Evolutionary conservation across 805 yeast genomes (phyloP).

Genomic region (Cyberlindnera misumaiensis): DNA sequence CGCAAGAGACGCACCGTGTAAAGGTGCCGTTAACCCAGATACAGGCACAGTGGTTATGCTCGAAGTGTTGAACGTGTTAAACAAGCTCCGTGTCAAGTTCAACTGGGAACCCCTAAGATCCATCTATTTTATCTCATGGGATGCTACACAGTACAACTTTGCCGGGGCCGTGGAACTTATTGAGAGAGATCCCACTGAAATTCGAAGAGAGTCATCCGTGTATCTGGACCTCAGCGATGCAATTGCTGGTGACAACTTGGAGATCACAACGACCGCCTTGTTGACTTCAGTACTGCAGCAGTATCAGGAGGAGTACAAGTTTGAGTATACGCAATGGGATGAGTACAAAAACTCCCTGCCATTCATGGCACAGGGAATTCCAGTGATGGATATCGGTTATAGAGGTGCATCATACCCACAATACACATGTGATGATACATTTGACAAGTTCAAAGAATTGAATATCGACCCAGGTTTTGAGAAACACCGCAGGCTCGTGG

Average conservation of each 20-base stretch:
- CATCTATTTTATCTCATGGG: constrained; percentile 77
- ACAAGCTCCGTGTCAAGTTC: constrained; percentile 52
- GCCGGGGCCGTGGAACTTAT: constrained; percentile 85
- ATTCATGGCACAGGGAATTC: constrained; percentile 58
- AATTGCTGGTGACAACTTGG: constrained; percentile 44
- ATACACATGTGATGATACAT: constrained; percentile 58
- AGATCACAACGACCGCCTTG: constrained; percentile 34
- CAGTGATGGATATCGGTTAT: constrained; percentile 56
- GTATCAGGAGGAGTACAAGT: constrained; percentile 47
- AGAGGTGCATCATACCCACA: constrained; percentile 33
- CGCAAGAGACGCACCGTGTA: constrained; percentile 67
- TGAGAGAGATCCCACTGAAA: constrained; percentile 44
- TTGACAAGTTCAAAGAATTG: constrained; percentile 42
- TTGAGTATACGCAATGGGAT: constrained; percentile 26
- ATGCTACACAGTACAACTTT: constrained; percentile 69
- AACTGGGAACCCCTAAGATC: constrained; percentile 83
- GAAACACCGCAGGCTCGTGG: constrained; percentile 49
- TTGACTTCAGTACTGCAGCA: constrained; percentile 12
- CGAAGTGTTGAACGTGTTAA: constrained; percentile 63
- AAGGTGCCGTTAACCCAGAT: constrained; percentile 65
- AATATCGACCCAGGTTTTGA: constrained; percentile 49
- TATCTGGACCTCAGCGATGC: constrained; percentile 72
- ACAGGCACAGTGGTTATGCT: constrained; percentile 71
- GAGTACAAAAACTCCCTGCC: constrained; percentile 63
- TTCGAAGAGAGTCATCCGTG: constrained; percentile 56